Evolutionary conservation across 306 rosid species (phyloP).

Genomic region (Delonix regia): DNA sequence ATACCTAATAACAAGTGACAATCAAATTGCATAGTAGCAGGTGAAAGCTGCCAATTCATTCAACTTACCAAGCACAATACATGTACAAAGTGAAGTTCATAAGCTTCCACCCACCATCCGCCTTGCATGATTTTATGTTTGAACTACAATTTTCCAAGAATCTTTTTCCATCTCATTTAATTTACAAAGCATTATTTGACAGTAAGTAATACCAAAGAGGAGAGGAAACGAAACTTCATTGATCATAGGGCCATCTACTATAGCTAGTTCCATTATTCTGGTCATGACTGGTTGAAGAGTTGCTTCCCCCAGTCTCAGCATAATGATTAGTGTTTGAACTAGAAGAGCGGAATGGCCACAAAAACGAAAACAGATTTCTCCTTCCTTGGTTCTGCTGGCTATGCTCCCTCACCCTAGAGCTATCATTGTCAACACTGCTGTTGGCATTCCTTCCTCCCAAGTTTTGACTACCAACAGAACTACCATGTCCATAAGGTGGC

Average conservation of each 20-base stretch:
- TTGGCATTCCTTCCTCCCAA: too few species aligned
- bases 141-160: background rate
- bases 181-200: slow-evolving; percentile 8
- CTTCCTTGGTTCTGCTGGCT: slow-evolving; percentile 39
- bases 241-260: slow-evolving; percentile 43
- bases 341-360: slow-evolving; percentile 53
- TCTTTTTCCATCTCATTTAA: background rate
- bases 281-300: slow-evolving; percentile 32
- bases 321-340: slow-evolving; percentile 25
- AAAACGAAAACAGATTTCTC: slow-evolving; percentile 39
- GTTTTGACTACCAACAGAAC: too few species aligned
- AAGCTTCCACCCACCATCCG: background rate
- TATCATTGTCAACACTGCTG: slow-evolving; percentile 1
- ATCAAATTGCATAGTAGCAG: background rate
- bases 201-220: background rate
- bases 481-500: too few species aligned
- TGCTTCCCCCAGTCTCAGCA: slow-evolving; percentile 35
- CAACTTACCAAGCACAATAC: background rate
- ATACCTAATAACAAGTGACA: background rate
- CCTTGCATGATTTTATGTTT: background rate
- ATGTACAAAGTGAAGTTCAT: slow-evolving; percentile 1
- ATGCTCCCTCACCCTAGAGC: slow-evolving; percentile 28
- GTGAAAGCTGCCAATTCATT: background rate
- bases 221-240: slow-evolving; percentile 14
- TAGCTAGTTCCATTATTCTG: slow-evolving; percentile 36